Base-by-base conservation (phyloP, 2,329 filamentous ascomycete genomes). In the Bipolaris cookei region DNA sequence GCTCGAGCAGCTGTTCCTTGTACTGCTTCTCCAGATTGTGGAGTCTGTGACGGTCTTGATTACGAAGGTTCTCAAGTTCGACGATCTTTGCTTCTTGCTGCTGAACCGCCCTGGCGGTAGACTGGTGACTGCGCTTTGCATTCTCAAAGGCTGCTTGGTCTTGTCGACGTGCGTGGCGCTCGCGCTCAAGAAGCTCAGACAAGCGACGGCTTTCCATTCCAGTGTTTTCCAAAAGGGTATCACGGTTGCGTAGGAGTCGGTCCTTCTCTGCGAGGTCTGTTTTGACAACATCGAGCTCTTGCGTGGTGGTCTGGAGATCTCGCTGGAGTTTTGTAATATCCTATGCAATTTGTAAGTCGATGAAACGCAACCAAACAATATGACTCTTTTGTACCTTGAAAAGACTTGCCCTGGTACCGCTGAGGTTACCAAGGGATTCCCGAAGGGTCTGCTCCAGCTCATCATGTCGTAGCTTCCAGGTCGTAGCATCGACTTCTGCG, bases 371-470 rank as follows among this genome's bases (percentile, higher is more conserved):
- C 35, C 28, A 28, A 13, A 38, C 38, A 38, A 30, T 14, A 18
- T 13, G 13, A 39, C 7, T 16, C 21, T 18, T 16, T 18, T 16
- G 16, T 78, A 91, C 89, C 80, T 90, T 90, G 63, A 98, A 86
- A 54, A 98, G 82, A 67, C 89, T 93, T 51, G 92, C 91, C 66
- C 91, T 86, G 35, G 92, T 96, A 58, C 92, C 92, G 67, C 90
- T 91, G 55, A 94, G 84, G 77, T 97, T 93, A 65, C 93, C 93
- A 59, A 99, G 83, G 4, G 92, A 90, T 71, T 94, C 90, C 41
- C 93, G 86, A 64, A 99, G 82, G 70, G 91, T 94, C 71, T 88
- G 92, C 79, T 98, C 95, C 52, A 98, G 83, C 76, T 97, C 93
- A 75, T 92, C 87, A 48, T 97, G 82, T 62, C 92, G 87, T 77